Evolutionary conservation across 2,329 filamentous ascomycete species (phyloP).

Genomic region (Drechslera avenae): DNA sequence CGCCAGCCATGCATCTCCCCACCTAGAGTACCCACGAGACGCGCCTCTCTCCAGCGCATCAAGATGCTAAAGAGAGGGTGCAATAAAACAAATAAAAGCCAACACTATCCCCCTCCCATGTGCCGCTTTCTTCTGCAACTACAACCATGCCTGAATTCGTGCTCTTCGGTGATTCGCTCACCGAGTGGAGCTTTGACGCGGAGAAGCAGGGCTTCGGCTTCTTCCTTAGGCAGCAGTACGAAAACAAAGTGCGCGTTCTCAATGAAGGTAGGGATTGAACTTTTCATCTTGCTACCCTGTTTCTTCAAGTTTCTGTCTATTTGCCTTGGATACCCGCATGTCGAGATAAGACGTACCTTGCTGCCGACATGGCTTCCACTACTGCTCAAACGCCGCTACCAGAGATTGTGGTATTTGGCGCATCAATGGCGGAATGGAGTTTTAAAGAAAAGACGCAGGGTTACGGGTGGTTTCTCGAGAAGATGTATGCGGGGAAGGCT

Average conservation of each 20-base stretch:
- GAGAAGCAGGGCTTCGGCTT: constrained; percentile 37
- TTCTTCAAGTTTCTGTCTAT: no score
- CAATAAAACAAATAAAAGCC: neutral
- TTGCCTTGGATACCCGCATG: no score
- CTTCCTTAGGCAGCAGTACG: constrained; percentile 32
- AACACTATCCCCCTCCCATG: neutral
- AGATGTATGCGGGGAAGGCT: constrained; percentile 24
- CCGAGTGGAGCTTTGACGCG: constrained; percentile 39
- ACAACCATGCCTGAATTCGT: constrained; percentile 30
- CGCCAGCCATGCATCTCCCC: no score
- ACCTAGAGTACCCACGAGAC: no score
- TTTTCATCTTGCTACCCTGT: no score
- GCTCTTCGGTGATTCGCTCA: constrained; percentile 46
- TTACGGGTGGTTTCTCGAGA: constrained; percentile 27
- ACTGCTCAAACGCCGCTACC: constrained; percentile 9
- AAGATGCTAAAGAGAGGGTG: neutral
- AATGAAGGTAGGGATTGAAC: constrained; percentile 33
- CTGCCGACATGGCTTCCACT: neutral
- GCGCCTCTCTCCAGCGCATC: neutral
- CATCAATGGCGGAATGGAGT: constrained; percentile 32
- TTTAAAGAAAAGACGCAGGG: constrained; percentile 27
- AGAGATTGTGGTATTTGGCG: constrained; percentile 33
- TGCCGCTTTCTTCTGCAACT: neutral
- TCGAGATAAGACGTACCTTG: neutral
- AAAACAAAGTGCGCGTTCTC: constrained; percentile 32